Conservation (phyloP, 2,329 filamentous ascomycete genomes). For the Gremmenia infestans region DNA sequence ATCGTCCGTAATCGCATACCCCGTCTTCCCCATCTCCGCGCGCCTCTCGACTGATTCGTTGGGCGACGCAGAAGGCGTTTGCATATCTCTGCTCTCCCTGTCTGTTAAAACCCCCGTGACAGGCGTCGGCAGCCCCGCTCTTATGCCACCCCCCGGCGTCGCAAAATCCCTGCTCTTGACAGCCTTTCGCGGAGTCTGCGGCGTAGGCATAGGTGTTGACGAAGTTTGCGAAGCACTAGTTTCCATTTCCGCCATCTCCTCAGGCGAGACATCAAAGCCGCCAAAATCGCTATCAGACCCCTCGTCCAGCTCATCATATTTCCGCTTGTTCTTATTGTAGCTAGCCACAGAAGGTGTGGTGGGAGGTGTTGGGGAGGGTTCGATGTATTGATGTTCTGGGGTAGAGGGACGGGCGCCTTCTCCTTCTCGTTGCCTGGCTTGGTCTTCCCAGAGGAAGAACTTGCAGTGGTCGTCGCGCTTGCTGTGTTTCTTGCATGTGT, state of each 20-base stretch:
- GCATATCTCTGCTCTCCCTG: background rate
- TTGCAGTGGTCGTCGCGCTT: slow-evolving; percentile 40
- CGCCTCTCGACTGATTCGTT: background rate
- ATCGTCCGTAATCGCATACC: slow-evolving; percentile 39
- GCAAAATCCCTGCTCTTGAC: slow-evolving; percentile 13
- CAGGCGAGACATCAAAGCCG: background rate
- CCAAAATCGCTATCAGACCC: background rate
- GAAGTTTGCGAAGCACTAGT: background rate
- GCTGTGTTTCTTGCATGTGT: slow-evolving; percentile 44
- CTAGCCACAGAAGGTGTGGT: background rate
- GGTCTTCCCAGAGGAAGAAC: slow-evolving; percentile 55
- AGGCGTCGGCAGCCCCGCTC: slow-evolving; percentile 26
- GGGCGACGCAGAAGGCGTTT: background rate
- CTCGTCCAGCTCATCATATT: background rate
- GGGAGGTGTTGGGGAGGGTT: background rate
- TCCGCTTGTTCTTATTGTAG: background rate
- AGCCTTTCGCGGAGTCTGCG: slow-evolving; percentile 26
- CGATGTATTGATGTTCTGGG: background rate
- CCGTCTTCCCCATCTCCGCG: slow-evolving; percentile 1
- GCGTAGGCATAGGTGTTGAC: background rate
- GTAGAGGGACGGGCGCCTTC: background rate
- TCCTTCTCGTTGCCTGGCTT: slow-evolving; percentile 43
- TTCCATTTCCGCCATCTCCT: background rate
- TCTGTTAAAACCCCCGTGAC: slow-evolving; percentile 7
- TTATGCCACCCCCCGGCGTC: slow-evolving; percentile 28